Base-by-base conservation (phyloP, 2,329 filamentous ascomycete species). In the Thielaviopsis punctulata region DNA sequence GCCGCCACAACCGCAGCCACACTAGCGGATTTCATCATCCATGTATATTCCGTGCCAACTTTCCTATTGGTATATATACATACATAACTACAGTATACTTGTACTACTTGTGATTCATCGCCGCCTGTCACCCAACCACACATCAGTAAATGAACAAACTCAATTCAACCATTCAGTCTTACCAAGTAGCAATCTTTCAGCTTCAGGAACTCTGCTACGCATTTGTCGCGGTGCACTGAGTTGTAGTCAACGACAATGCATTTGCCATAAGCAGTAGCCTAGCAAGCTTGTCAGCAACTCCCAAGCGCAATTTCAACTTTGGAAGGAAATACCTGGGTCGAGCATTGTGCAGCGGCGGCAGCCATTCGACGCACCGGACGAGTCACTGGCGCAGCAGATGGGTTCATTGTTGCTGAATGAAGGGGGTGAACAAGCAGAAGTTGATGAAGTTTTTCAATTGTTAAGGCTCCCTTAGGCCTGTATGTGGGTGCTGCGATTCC, bases 181-280 rank as follows among this genome's bases (percentile, higher is more conserved):
- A 95, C 89, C 62, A 93, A 62, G 62, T 87, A 94, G 63, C 90
- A 96, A 58, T 94, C 74, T 64, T 94, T 95, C 48, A 96, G 65
- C 58, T 70, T 79, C 66, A 92, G 71, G 59, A 98, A 96, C 62
- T 95, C 88, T 54, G 79, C 79, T 4, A 75, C 73, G 62, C 92
- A 98, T 72, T 92, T 92, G 63, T 95, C 86, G 63, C 94, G 94
- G 60, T 88, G 77, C 2, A 95, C 79, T 3, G 87, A 79, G 62
- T 90, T 90, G 68, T 94, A 96, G 63, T 96, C 90, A 39, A 79
- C 78, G 49, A 90, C 76, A 57, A 98, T 81, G 64, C 92, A 98
- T 71, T 88, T 89, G 58, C 90, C 92, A 62, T 96, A 98, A 12
- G 77, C 72, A 2, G 86, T 74, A 50, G 86, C 84, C 90, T 96